Evolutionary conservation across 2,329 filamentous ascomycete species (phyloP), one percentile per base, ranked within the genome.

Genomic region (Aureobasidium zeae): DNA sequence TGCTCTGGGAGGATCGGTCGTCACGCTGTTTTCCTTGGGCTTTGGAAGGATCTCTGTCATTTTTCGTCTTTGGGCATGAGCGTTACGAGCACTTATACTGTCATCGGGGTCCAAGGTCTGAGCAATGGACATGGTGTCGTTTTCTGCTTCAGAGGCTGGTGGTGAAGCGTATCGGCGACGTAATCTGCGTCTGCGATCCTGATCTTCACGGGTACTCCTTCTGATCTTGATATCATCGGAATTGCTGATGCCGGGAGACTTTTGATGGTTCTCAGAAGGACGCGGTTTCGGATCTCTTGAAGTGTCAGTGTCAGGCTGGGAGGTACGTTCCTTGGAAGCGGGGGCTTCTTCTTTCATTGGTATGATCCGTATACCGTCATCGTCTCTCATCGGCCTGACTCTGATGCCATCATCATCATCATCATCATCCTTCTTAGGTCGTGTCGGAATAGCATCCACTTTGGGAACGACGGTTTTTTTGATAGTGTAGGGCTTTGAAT

Each of bases 1-100:
- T 21, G 8, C 16, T 29, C n/a, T 42, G 20, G 29, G 28, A 13
- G 3, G 7, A n/a, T 16, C 19, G 29, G 20, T 15, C 5, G 29
- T 2, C 4, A 3, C 13, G 13, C 21, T 17, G 17, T 31, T 42
- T 11, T 13, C 15, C 8, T 12, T 8, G 17, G 5, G 9, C 28
- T n/a, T 30, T 30, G 28, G 28, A 5, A 30, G n/a, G 6, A 8
- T 30, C 12, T 15, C 13, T 15, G n/a, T 30, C 29, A 30, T 6
- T 25, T 25, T 38, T 7, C 71, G 63, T 45, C 61, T 71, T 32
- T 26, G 45, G 20, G 16, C 12, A n/a, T 12, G 48, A 20, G 16
- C 45, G 31, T 43, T 47, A 20, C 42, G 29, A 15, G 41, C 38
- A 33, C 49, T 50, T 25, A 51, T 48, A 22, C 49, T 49, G 37